These are phyloP conservation scores for Cinnamomum micranthum DNA, from an alignment of 164 flowering plant species.

Conservation along the genomic window DNA sequence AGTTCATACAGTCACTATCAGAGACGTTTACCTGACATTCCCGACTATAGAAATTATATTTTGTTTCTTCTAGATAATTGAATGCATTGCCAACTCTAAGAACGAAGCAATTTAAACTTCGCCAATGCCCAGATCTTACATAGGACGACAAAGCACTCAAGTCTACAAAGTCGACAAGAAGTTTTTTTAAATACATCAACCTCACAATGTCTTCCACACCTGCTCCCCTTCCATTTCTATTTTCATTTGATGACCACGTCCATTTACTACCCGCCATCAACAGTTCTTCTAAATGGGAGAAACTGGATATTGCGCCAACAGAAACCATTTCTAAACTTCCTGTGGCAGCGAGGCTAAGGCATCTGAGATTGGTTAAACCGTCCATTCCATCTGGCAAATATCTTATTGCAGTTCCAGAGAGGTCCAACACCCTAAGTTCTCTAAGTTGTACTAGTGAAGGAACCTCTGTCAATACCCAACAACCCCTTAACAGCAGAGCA, in stretches of 20 bases:
- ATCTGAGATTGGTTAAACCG: background rate
- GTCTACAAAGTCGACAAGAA: background rate
- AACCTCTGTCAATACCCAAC: background rate
- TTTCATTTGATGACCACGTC: no score
- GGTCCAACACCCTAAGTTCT: background rate
- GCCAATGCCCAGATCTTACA: background rate
- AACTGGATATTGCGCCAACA: no score
- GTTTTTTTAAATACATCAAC: background rate
- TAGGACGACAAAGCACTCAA: background rate
- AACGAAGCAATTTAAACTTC: background rate
- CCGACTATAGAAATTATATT: background rate
- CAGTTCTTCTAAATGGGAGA: no score
- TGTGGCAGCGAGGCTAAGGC: background rate
- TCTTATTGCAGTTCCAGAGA: background rate
- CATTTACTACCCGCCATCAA: no score
- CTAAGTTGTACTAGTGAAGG: background rate
- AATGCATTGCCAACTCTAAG: background rate
- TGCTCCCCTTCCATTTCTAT: no score
- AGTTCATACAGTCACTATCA: no score
- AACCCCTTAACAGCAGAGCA: background rate
- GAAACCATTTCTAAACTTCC: background rate
- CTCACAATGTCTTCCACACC: no score
- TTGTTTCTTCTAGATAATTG: no score
- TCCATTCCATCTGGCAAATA: background rate
- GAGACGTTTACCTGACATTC: no score